Conservation (phyloP, 768 basidiomycete species). For the Leccinum broughii region DNA sequence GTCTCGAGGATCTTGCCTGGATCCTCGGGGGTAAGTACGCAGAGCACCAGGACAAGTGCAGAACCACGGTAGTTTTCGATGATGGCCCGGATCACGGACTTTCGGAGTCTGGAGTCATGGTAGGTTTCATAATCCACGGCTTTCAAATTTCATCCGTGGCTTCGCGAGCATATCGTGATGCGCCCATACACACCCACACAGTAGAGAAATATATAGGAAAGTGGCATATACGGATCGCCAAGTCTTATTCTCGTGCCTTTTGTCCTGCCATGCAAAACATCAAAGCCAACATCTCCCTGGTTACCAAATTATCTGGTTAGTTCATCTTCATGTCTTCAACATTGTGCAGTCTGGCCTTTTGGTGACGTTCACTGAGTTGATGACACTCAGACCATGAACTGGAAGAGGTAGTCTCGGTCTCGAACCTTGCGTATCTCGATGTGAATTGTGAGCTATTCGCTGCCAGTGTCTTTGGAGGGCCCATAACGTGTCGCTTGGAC, state of each 20-base stretch:
- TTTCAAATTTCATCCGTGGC: neutral
- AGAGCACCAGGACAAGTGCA: too few species aligned
- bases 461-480: neutral
- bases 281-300: neutral
- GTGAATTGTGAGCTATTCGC: slow-evolving; percentile 1
- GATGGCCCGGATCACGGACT: too few species aligned
- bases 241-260: neutral
- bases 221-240: neutral
- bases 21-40: too few species aligned
- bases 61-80: too few species aligned
- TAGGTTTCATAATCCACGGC: neutral
- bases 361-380: neutral
- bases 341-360: neutral
- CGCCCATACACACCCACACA: neutral
- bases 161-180: neutral
- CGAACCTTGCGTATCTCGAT: neutral
- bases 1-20: too few species aligned
- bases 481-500: neutral
- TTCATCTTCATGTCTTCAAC: neutral
- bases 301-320: neutral
- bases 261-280: neutral
- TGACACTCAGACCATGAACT: neutral
- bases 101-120: neutral
- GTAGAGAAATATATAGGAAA: neutral
- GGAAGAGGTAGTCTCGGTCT: neutral